Conservation (phyloP, 2,329 filamentous ascomycete genomes). For the Talaromyces sp. region DNA sequence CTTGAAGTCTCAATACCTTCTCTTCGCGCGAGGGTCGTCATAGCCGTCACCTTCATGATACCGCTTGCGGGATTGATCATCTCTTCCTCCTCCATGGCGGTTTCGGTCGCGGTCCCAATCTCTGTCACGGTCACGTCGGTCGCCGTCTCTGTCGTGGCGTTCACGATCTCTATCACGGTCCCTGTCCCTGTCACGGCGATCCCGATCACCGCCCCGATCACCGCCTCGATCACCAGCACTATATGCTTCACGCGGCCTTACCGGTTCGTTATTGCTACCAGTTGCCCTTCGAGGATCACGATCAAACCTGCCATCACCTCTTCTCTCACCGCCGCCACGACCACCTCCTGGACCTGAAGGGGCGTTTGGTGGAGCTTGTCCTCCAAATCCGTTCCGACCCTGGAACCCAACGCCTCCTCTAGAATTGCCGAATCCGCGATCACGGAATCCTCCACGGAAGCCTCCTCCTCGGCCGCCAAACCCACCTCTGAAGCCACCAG, state of each 20-base stretch:
- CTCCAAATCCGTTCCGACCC: conserved; percentile 52
- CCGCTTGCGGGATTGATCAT: conserved; percentile 60
- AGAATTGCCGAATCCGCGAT: conserved; percentile 46
- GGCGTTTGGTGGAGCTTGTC: conserved; percentile 48
- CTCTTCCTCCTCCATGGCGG: conserved; percentile 46
- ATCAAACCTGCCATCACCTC: conserved; percentile 44
- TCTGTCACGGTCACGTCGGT: conserved; percentile 55
- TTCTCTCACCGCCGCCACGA: conserved; percentile 43
- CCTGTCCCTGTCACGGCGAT: conserved; percentile 21
- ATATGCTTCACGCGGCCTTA: conserved; percentile 65
- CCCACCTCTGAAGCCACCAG: conserved; percentile 56
- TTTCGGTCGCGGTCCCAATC: conserved; percentile 51
- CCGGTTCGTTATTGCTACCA: conserved; percentile 80
- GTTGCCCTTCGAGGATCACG: conserved; percentile 56
- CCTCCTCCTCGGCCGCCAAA: conserved; percentile 49
- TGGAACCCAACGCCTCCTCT: conserved; percentile 56
- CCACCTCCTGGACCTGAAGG: conserved; percentile 55
- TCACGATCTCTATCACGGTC: conserved; percentile 32
- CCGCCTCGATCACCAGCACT: conserved; percentile 42
- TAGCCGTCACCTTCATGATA: conserved; percentile 74
- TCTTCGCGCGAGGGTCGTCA: conserved; percentile 66
- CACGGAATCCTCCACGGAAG: conserved; percentile 51
- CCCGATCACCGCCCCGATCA: conserved; percentile 37
- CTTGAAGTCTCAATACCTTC: conserved; percentile 51
- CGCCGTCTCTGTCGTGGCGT: conserved; percentile 52